A percentile compares a stretch with the other conserved stretches of the same genome.
Evolutionary conservation across 371 early-diverging fungal species (phyloP).

Genomic region (Fennellomyces sp.): DNA sequence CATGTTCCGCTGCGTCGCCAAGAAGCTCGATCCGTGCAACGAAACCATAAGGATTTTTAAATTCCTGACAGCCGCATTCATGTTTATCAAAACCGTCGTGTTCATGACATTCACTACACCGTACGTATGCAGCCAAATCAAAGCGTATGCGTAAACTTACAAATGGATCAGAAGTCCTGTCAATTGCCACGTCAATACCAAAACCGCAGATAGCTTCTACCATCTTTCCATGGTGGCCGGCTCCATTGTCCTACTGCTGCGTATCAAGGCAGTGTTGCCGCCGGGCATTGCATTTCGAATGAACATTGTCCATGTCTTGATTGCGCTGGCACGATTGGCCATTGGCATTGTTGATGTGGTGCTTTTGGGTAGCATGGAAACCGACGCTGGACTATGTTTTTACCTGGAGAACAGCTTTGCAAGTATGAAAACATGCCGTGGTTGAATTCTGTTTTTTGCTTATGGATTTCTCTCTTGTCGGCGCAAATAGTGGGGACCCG

Average conservation of each 20-base stretch:
- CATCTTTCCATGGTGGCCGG: constrained; percentile 46
- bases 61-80: neutral
- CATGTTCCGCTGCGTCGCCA: neutral
- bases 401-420: constrained; percentile 34
- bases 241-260: constrained; percentile 23
- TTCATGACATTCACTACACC: constrained; percentile 7
- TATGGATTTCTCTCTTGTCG: neutral
- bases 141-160: neutral
- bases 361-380: constrained; percentile 15
- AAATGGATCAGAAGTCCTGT: neutral
- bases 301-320: constrained; percentile 5
- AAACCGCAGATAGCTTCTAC: constrained; percentile 36
- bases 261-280: constrained; percentile 36
- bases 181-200: constrained; percentile 20
- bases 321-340: constrained; percentile 18
- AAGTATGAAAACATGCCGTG: constrained; percentile 11
- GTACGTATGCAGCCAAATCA: constrained; percentile 1
- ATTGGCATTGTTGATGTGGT: constrained; percentile 35
- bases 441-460: neutral
- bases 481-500: constrained; percentile 47
- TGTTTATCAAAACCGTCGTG: constrained; percentile 8
- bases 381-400: constrained; percentile 22
- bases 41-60: constrained; percentile 9
- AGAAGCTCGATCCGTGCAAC: constrained; percentile 1
- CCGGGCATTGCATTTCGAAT: constrained; percentile 14